These are phyloP conservation scores for Blastocystis hominis DNA, from an alignment of 352 stramenopile species.

Conservation along the genomic window DNA sequence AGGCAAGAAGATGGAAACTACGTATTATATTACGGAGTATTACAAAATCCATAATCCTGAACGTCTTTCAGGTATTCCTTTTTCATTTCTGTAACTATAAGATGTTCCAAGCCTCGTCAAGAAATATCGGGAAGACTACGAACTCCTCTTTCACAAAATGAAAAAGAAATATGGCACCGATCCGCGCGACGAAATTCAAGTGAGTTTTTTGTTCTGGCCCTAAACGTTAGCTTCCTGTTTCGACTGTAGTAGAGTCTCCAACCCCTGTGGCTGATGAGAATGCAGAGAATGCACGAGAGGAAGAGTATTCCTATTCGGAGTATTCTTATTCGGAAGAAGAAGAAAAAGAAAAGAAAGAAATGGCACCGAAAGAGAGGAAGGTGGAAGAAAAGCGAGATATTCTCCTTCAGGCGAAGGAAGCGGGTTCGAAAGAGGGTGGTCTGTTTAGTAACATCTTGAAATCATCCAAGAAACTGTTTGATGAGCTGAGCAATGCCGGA, in stretches of 20 bases:
- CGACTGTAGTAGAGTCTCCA: too few relatives aligned
- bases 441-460: constrained; percentile 2
- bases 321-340: constrained; percentile 10
- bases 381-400: not conserved
- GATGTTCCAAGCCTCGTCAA: not conserved
- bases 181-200: not conserved
- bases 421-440: not conserved
- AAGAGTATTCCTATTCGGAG: not conserved
- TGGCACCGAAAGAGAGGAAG: too few relatives aligned
- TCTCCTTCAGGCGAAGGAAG: not conserved
- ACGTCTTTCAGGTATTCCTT: not conserved
- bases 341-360: too few relatives aligned
- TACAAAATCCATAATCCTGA: constrained; percentile 36
- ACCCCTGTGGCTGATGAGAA: not conserved
- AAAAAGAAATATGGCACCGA: constrained; percentile 22
- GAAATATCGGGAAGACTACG: not conserved
- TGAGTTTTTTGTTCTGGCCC: not conserved
- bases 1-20: constrained; percentile 10
- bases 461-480: not conserved
- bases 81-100: not conserved
- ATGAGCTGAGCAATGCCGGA: not conserved
- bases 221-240: too few relatives aligned
- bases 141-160: constrained; percentile 3
- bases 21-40: not conserved
- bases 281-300: not conserved